These are phyloP conservation scores for Chaetothyriales sp. DNA, from an alignment of 2,329 filamentous ascomycete species.

Conservation along the genomic window DNA sequence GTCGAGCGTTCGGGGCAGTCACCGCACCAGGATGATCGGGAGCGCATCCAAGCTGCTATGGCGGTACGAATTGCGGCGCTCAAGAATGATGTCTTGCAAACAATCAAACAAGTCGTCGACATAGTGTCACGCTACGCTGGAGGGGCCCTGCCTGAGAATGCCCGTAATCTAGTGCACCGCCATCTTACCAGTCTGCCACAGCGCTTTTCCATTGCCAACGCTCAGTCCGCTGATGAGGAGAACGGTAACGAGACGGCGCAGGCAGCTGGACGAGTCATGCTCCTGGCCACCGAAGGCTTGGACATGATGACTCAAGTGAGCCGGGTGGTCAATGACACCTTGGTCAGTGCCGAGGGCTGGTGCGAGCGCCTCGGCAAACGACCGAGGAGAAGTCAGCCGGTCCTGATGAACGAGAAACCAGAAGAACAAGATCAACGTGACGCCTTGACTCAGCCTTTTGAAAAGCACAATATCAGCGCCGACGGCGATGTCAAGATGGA, in stretches of 20 bases:
- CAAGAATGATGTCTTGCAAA: constrained; percentile 58
- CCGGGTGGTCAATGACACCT: constrained; percentile 72
- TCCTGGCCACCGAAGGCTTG: constrained; percentile 75
- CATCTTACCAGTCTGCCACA: constrained; percentile 75
- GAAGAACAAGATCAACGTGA: background rate
- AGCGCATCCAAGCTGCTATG: constrained; percentile 37
- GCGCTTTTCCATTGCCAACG: constrained; percentile 60
- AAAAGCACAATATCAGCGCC: background rate
- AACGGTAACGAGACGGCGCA: constrained; percentile 28
- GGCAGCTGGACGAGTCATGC: constrained; percentile 59
- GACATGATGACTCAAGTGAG: constrained; percentile 92
- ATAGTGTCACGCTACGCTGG: constrained; percentile 81
- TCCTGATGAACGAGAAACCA: background rate
- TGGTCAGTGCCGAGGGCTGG: constrained; percentile 84
- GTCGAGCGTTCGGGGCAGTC: constrained; percentile 18
- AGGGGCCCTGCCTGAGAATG: constrained; percentile 81
- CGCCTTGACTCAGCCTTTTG: too few species aligned
- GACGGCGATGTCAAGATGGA: constrained; percentile 7
- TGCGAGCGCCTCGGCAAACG: constrained; percentile 55
- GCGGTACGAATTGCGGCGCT: constrained; percentile 49
- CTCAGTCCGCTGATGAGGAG: constrained; percentile 27
- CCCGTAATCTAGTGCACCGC: constrained; percentile 62
- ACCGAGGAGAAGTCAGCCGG: background rate
- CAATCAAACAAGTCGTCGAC: constrained; percentile 65
- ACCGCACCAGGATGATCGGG: constrained; percentile 18